phyloP scores from a whole-genome alignment of 257 asterid genomes.

The Gardenia jasminoides region DNA sequence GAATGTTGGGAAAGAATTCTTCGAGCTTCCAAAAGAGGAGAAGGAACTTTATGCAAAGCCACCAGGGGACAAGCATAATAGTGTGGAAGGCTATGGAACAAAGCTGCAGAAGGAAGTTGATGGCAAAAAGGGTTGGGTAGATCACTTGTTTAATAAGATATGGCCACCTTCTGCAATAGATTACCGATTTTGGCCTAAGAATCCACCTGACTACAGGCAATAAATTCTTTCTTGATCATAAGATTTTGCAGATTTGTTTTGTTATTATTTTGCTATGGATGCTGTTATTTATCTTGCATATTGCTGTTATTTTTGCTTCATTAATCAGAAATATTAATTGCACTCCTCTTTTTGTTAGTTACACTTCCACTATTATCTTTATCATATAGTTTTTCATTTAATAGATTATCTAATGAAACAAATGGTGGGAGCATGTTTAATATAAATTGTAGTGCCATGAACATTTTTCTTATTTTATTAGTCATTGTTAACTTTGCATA shows the following conservation, averaged over 20 bases:
- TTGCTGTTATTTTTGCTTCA: too few species aligned
- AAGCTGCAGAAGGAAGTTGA: conserved; percentile 45
- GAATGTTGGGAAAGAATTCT: conserved; percentile 49
- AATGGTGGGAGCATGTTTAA: too few species aligned
- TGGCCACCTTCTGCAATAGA: conserved; percentile 61
- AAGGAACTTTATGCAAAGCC: conserved; percentile 43
- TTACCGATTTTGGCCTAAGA: conserved; percentile 55
- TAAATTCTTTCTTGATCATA: neutral
- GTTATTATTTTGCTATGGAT: too few species aligned
- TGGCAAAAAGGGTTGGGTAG: conserved; percentile 76
- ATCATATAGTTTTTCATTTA: too few species aligned
- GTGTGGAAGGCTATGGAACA: conserved; percentile 68
- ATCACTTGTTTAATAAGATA: conserved; percentile 61
- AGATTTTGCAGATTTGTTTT: neutral
- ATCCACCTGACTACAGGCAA: conserved; percentile 60
- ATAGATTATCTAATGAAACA: too few species aligned
- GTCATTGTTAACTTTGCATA: too few species aligned
- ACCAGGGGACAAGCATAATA: conserved; percentile 25
- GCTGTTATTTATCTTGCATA: neutral
- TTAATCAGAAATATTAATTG: too few species aligned
- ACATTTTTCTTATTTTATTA: too few species aligned
- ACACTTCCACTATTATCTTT: too few species aligned
- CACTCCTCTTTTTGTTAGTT: too few species aligned
- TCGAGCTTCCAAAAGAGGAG: conserved; percentile 50
- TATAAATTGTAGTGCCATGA: too few species aligned